phyloP scores from a whole-genome alignment of 2,329 filamentous ascomycete species.

The Bipolaris bicolor region DNA sequence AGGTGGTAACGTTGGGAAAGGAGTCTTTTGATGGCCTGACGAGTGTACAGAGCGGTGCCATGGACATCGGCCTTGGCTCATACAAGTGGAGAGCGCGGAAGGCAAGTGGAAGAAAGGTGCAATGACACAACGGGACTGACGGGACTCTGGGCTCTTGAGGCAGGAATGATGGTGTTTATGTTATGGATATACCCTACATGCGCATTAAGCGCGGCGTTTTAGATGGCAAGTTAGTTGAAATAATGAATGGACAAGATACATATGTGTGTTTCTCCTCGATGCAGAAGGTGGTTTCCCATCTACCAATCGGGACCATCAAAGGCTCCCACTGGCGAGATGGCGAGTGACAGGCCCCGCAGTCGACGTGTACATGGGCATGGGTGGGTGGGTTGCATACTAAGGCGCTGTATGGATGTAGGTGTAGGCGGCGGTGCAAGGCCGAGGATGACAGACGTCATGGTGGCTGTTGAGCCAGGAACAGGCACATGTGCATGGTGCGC shows the following conservation, averaged over 20 bases:
- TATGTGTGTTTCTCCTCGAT: not conserved
- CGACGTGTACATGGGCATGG: slow-evolving; percentile 8
- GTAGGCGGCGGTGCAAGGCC: not conserved
- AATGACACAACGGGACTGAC: slow-evolving; percentile 11
- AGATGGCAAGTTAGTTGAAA: not conserved
- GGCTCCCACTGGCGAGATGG: not conserved
- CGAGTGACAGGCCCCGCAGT: slow-evolving; percentile 15
- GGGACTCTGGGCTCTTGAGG: slow-evolving; percentile 4
- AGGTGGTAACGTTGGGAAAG: slow-evolving; percentile 70
- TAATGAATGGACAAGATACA: not conserved
- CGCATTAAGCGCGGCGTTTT: slow-evolving; percentile 14
- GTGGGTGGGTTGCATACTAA: slow-evolving; percentile 8
- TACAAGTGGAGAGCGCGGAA: slow-evolving; percentile 21
- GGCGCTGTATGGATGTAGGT: slow-evolving; percentile 9
- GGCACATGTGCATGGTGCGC: too few relatives aligned
- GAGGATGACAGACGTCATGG: slow-evolving; percentile 19
- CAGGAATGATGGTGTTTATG: slow-evolving; percentile 3
- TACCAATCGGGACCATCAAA: slow-evolving; percentile 16
- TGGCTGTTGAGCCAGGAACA: slow-evolving; percentile 15
- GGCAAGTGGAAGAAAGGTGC: slow-evolving; percentile 21
- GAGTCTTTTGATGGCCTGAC: slow-evolving; percentile 63
- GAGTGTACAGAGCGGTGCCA: slow-evolving; percentile 12
- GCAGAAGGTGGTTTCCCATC: slow-evolving; percentile 8
- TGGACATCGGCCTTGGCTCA: slow-evolving; percentile 19
- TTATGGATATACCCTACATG: slow-evolving; percentile 17